Evolutionary conservation across 2,329 filamentous ascomycete species (phyloP).

Genomic region (Fusarium lyarnte): DNA sequence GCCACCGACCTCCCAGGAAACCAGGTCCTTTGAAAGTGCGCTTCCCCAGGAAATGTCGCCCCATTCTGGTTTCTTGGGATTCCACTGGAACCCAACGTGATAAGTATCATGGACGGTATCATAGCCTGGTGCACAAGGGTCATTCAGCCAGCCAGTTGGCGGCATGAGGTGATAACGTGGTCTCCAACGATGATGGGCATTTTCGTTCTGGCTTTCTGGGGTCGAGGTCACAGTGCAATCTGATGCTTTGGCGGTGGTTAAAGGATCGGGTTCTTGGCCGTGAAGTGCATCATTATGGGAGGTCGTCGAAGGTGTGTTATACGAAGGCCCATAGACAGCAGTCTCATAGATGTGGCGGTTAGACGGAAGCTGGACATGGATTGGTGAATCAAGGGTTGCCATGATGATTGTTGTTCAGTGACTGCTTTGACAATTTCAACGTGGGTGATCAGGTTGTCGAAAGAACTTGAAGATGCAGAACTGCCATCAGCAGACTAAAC

Average conservation of each 20-base stretch:
- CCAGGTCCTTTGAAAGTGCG: background rate
- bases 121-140: background rate
- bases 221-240: background rate
- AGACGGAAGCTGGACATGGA: background rate
- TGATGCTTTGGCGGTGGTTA: background rate
- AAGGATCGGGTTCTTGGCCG: background rate
- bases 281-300: background rate
- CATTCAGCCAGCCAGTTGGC: background rate
- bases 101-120: background rate
- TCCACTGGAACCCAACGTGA: background rate
- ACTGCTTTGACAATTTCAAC: background rate
- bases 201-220: background rate
- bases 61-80: background rate
- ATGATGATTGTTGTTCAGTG: background rate
- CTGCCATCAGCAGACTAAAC: background rate
- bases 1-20: background rate
- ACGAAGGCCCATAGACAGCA: background rate
- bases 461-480: background rate
- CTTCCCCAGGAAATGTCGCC: background rate
- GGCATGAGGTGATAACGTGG: background rate
- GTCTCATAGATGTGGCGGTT: background rate
- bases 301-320: background rate
- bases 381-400: background rate
- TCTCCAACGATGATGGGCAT: background rate
- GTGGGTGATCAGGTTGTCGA: fast-evolving